These are phyloP conservation scores for Botryotinia narcissicola DNA, from an alignment of 2,329 filamentous ascomycete species.

Conservation along the genomic window DNA sequence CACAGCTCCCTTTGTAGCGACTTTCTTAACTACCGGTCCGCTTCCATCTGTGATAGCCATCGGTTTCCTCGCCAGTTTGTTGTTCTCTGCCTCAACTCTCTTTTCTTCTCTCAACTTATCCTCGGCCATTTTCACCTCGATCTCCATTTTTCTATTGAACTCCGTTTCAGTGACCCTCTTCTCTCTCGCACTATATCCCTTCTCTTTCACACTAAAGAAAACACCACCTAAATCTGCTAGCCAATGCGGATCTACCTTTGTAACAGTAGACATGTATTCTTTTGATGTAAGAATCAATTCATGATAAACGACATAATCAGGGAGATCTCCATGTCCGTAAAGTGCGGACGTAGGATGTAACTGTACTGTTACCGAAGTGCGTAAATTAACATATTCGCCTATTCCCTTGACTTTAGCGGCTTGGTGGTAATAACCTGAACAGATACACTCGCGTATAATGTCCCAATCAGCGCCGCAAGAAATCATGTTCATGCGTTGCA, in stretches of 20 bases:
- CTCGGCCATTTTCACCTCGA: slow-evolving; percentile 86
- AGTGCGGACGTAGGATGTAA: slow-evolving; percentile 91
- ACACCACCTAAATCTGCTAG: slow-evolving; percentile 93
- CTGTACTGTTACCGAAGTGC: slow-evolving; percentile 90
- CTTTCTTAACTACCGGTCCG: slow-evolving; percentile 16
- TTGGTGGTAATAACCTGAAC: slow-evolving; percentile 97
- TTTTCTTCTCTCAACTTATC: slow-evolving; percentile 71
- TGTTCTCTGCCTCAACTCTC: slow-evolving; percentile 50
- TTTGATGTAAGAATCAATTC: slow-evolving; percentile 95
- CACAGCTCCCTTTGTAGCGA: slow-evolving; percentile 21
- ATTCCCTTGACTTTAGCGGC: slow-evolving; percentile 94
- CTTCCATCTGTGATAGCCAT: slow-evolving; percentile 6
- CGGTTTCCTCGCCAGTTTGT: slow-evolving; percentile 45
- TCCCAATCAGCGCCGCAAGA: slow-evolving; percentile 98
- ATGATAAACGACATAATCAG: slow-evolving; percentile 97
- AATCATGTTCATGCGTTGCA: slow-evolving; percentile 83
- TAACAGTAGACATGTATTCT: slow-evolving; percentile 98
- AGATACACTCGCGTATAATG: slow-evolving; percentile 91
- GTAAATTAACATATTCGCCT: slow-evolving; percentile 94
- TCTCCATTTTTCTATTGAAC: slow-evolving; percentile 90
- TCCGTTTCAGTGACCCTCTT: slow-evolving; percentile 86
- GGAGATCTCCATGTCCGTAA: slow-evolving; percentile 88
- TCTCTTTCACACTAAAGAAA: slow-evolving; percentile 97
- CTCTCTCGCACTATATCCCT: slow-evolving; percentile 85
- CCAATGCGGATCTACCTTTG: slow-evolving; percentile 94